phyloP scores from a whole-genome alignment of 179 eudicot species.

The Drosera spatulata region DNA sequence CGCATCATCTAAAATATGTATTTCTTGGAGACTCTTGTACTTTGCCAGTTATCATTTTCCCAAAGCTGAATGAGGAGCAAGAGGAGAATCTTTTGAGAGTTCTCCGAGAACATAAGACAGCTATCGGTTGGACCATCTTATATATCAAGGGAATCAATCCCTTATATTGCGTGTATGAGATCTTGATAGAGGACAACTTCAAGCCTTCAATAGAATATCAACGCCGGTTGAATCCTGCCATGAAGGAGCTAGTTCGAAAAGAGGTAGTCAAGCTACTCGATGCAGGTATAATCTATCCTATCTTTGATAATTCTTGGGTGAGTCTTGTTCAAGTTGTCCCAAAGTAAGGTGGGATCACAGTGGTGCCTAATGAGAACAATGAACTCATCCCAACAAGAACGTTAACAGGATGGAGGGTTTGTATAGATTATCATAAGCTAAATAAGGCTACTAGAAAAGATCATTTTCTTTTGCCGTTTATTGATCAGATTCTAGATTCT shows the following conservation, averaged over 20 bases:
- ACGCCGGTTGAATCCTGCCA: neutral
- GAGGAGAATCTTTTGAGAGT: neutral
- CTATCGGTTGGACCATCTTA: neutral
- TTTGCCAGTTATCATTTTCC: too few species aligned
- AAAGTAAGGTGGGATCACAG: neutral
- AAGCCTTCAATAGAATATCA: neutral
- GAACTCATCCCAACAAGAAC: neutral
- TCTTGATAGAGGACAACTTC: neutral
- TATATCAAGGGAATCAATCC: neutral
- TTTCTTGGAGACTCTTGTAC: too few species aligned
- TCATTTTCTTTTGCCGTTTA: neutral
- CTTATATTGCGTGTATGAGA: neutral
- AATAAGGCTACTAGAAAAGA: neutral
- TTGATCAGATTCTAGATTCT: neutral
- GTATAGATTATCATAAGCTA: neutral
- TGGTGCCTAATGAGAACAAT: neutral
- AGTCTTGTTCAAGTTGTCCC: neutral
- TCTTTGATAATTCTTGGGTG: conserved; percentile 1
- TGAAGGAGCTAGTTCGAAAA: neutral
- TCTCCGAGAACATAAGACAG: neutral
- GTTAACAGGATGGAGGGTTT: neutral
- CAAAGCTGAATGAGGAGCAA: neutral
- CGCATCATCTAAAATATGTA: too few species aligned
- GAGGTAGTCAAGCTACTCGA: neutral
- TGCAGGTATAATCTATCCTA: neutral